These are phyloP conservation scores for Hansenula lynferdii DNA, from an alignment of 1,139 yeast genomes.

Conservation along the genomic window DNA sequence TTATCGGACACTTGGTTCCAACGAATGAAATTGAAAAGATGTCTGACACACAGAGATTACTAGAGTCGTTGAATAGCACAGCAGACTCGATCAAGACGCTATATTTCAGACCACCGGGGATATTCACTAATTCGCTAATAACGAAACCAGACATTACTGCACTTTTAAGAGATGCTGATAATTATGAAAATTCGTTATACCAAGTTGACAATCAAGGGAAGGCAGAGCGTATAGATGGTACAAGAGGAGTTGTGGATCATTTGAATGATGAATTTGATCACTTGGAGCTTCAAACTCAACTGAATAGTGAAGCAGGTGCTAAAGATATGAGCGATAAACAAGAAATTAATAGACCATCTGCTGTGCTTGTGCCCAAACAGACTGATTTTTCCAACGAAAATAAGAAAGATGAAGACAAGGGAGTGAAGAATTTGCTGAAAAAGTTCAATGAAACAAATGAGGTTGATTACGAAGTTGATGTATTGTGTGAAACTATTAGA, in stretches of 20 bases:
- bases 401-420: constrained; percentile 14
- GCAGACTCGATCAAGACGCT: constrained; percentile 30
- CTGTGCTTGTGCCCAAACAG: constrained; percentile 16
- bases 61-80: constrained; percentile 16
- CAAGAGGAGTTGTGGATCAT: constrained; percentile 20
- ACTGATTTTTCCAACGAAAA: constrained; percentile 3
- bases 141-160: constrained; percentile 51
- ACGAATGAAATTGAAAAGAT: no score
- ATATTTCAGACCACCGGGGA: constrained; percentile 49
- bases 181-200: constrained; percentile 48
- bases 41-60: constrained; percentile 12
- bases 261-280: constrained; percentile 19
- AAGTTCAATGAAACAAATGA: constrained; percentile 17
- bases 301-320: not conserved
- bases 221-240: constrained; percentile 21
- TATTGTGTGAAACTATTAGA: constrained; percentile 26
- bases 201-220: constrained; percentile 26
- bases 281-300: constrained; percentile 14
- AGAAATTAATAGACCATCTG: constrained; percentile 13
- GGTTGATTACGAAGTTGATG: constrained; percentile 26
- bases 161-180: constrained; percentile 57
- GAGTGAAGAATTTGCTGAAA: constrained; percentile 18
- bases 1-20: no score
- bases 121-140: constrained; percentile 61
- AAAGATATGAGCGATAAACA: constrained; percentile 6